phyloP scores from a whole-genome alignment of 768 basidiomycete species.

The Hericium alpestre region DNA sequence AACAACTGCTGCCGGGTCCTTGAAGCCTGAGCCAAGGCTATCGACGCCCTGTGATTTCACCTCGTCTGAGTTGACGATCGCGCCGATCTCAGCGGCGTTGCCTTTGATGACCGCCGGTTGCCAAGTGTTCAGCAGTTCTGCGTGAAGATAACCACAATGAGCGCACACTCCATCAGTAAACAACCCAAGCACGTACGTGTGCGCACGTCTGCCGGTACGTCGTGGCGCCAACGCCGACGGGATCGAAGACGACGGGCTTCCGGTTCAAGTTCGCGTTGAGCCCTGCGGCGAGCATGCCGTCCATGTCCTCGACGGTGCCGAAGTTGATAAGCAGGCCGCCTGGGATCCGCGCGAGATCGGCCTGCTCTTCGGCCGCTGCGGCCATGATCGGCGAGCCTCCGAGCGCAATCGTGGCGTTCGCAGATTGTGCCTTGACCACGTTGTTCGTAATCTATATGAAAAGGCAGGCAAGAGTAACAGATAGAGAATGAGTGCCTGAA shows the following conservation, averaged over 20 bases:
- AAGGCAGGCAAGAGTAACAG: not conserved
- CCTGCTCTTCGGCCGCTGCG: constrained; percentile 71
- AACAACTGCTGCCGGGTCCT: constrained; percentile 64
- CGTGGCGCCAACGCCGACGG: constrained; percentile 85
- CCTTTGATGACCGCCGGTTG: constrained; percentile 91
- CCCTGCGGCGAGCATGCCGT: constrained; percentile 72
- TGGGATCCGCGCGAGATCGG: constrained; percentile 56
- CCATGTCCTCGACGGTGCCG: constrained; percentile 62
- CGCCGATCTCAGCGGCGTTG: constrained; percentile 82
- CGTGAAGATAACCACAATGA: not conserved
- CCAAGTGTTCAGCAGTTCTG: constrained; percentile 65
- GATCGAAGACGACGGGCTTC: constrained; percentile 82
- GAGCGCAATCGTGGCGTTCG: constrained; percentile 80
- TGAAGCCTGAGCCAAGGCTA: constrained; percentile 66
- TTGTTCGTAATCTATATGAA: constrained; percentile 69
- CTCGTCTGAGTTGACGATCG: constrained; percentile 66
- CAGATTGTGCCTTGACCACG: constrained; percentile 82
- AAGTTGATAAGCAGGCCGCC: constrained; percentile 78
- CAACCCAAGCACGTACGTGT: constrained; percentile 26
- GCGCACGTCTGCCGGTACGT: constrained; percentile 53
- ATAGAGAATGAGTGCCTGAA: not conserved
- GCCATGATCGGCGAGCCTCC: constrained; percentile 97
- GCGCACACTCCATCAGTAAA: not conserved
- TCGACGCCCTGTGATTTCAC: constrained; percentile 79
- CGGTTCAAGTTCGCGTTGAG: constrained; percentile 51